Base-by-base conservation (phyloP, 805 yeast genomes). In the Ogataea naganishii region DNA sequence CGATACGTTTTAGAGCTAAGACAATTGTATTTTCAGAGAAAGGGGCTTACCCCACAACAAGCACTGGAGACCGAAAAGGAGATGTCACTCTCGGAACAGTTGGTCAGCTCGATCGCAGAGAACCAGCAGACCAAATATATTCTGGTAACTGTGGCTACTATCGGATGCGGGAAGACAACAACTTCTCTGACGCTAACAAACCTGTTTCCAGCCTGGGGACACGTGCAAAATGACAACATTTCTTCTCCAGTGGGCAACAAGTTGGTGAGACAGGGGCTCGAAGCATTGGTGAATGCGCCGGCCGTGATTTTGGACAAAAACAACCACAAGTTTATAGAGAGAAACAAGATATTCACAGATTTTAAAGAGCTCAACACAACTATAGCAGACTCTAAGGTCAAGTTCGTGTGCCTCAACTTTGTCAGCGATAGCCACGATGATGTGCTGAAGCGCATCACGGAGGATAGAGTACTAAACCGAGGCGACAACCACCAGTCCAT, bases 81-180 rank as follows among this genome's bases (percentile, higher is more conserved):
- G 15, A 37, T 49, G 34, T 42, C 35, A 23, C 26, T 28, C 5
- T 24, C 43, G 30, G 35, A 35, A n/a, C n/a, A n/a, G n/a, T n/a
- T n/a, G n/a, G n/a, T n/a, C n/a, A n/a, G n/a, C n/a, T 26, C 44
- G 23, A 37, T 37, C 23, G 60, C 55, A 17, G 50, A 56, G 4
- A 60, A 58, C 21, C 53, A 51, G 26, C 33, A 53, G 2, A 59
- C 64, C 4, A 77, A 76, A 40, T 80, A 72, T 47, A 67, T 83
- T 0, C 45, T 92, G 3, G 70, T 85, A 1, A 89, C 97, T 1
- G 73, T 88, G 3, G 86, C 96, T 0, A 85, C 95, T 0, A 71
- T 89, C 30, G 97, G 97, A 0, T 84, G 96, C 53, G 98, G 98
- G 6, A 92, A 92, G 49, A 86, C 96, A 0, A 85, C 96, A 0